Base-by-base conservation (phyloP, 169 alveolate genomes). In the Amoebophrya sp. region DNA sequence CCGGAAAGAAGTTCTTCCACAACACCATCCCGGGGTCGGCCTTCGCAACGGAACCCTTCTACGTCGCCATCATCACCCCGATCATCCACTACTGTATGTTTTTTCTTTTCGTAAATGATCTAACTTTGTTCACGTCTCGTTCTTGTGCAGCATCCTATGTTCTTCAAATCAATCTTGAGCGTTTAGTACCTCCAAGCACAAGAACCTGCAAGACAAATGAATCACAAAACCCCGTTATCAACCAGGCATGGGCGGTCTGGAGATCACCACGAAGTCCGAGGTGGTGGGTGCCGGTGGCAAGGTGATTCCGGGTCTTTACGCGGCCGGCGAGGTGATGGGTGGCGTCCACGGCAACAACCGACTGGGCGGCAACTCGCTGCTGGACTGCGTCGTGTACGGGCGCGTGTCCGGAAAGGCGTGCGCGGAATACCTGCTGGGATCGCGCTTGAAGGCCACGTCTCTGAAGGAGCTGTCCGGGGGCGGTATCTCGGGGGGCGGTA, bases 311-410 rank as follows among this genome's bases (percentile, higher is more conserved):
- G 95, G 95, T 33, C 94, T 94, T 40, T 94, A 91, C 92, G 95
- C 94, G 0, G 95, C 96, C 0, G 96, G 96, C 35, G 96, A 94
- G 91, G 92, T 93, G 29, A 90, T 93, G 77, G 96, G 96, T 23
- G 96, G 96, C n/a, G 92, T 94, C 40, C 96, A 94, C 89, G 96
- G 96, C 53, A 93, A 92, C 92, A 77, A 92, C 54, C 92, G 95
- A 54, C 89, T 95, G 40, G 93, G 95, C 7, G 96, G 96, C 2
- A 95, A 95, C 92, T 92, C 95, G 39, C 92, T 95, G 40, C 91
- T 94, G 89, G 96, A 95, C 66, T 95, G 96, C 89, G 77, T 93
- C 41, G 95, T 94, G 77, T 94, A 89, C 77, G 96, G 96, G 40
- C 93, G 96, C 89, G 94, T 92, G 90, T 92, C 95, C 53, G 96